Evolutionary conservation across 371 early-diverging fungal genomes (phyloP).

Genomic region (Apophysomyces trapeziformis): DNA sequence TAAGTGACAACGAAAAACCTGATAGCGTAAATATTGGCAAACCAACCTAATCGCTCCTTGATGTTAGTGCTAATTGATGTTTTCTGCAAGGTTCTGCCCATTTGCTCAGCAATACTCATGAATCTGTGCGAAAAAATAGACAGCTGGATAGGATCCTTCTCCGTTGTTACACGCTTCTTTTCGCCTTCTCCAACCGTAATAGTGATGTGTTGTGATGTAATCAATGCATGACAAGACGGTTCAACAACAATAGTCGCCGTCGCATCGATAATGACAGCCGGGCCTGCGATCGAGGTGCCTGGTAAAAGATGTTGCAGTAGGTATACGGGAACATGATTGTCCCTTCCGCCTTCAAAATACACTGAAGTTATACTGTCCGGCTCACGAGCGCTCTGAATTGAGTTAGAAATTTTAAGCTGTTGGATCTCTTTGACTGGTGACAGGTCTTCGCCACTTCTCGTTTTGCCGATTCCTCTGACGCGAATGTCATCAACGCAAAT

Average conservation of each 20-base stretch:
- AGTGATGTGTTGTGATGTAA: slow-evolving; percentile 81
- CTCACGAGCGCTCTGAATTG: neutral
- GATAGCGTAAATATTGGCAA: neutral
- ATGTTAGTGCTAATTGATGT: slow-evolving; percentile 96
- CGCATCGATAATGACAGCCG: slow-evolving; percentile 87
- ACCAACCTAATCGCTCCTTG: slow-evolving; percentile 79
- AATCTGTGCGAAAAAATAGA: slow-evolving; percentile 95
- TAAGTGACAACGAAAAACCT: neutral
- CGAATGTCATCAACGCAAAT: slow-evolving; percentile 93
- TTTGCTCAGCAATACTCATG: slow-evolving; percentile 98
- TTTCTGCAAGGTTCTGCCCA: slow-evolving; percentile 94
- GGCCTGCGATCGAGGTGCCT: slow-evolving; percentile 80
- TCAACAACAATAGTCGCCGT: slow-evolving; percentile 90
- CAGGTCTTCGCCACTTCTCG: slow-evolving; percentile 33
- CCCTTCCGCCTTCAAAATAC: slow-evolving; percentile 83
- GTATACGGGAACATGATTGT: slow-evolving; percentile 77
- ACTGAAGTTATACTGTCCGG: slow-evolving; percentile 54
- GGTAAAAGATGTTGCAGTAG: slow-evolving; percentile 61
- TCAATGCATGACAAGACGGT: slow-evolving; percentile 74
- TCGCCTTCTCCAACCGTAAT: slow-evolving; percentile 64
- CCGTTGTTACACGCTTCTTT: slow-evolving; percentile 54
- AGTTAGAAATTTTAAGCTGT: slow-evolving; percentile 20
- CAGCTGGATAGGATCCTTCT: slow-evolving; percentile 84
- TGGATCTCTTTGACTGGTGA: slow-evolving; percentile 50
- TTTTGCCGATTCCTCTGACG: slow-evolving; percentile 84